Percentiles rank a stretch among this genome's conserved stretches.
phyloP scores from a whole-genome alignment of 202 grass and related monocot genomes.

The Zizania palustris region DNA sequence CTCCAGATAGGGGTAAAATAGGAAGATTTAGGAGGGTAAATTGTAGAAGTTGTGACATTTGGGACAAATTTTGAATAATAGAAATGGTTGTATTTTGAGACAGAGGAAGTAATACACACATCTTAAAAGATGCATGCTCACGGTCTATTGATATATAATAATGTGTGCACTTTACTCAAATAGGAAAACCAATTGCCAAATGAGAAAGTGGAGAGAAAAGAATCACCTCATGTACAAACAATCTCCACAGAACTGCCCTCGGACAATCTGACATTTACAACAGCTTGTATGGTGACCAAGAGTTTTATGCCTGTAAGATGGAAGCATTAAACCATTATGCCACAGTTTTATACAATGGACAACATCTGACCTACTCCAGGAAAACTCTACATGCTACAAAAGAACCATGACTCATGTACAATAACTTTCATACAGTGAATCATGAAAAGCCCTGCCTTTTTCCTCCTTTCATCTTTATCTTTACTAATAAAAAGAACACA shows the following conservation, averaged over 20 bases:
- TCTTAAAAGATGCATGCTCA: not conserved
- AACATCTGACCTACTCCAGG: not conserved
- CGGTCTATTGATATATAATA: not conserved
- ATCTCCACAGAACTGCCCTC: conserved; percentile 96
- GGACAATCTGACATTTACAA: conserved; percentile 67
- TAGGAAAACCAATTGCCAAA: conserved; percentile 26
- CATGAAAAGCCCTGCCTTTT: not conserved
- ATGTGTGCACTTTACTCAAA: not conserved
- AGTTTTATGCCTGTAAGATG: conserved; percentile 78
- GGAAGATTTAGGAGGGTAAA: too few species aligned
- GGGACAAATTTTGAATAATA: too few species aligned
- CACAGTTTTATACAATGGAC: conserved; percentile 6
- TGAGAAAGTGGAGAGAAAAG: not conserved
- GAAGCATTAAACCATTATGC: conserved; percentile 29
- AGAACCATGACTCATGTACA: not conserved
- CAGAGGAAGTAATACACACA: conserved; percentile 19
- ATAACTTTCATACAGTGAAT: not conserved
- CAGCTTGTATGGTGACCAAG: conserved; percentile 80
- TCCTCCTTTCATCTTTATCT: not conserved
- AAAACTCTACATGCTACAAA: not conserved
- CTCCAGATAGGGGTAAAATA: too few species aligned
- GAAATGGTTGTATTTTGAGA: too few species aligned
- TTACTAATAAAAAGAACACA: not conserved
- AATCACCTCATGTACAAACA: conserved; percentile 91
- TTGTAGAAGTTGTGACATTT: too few species aligned